These are phyloP conservation scores for Castanopsis chinensis DNA, from an alignment of 306 rosid genomes.

Conservation along the genomic window DNA sequence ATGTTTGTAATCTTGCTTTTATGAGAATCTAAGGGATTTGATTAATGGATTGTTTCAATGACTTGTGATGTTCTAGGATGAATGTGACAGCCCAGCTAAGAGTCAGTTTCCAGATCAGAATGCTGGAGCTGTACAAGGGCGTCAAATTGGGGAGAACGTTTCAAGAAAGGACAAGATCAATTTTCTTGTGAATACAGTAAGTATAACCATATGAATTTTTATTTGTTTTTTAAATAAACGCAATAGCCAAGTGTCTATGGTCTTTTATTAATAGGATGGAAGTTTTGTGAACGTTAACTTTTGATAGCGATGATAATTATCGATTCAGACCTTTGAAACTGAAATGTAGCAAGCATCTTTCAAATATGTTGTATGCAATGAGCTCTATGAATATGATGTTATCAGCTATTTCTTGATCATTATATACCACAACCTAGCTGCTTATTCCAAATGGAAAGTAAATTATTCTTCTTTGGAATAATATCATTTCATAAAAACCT, in stretches of 20 bases:
- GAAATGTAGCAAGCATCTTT: too few relatives aligned
- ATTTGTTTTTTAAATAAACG: background rate
- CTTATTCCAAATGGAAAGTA: too few relatives aligned
- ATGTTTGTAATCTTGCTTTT: background rate
- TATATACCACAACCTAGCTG: too few relatives aligned
- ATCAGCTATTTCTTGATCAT: too few relatives aligned
- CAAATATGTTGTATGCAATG: too few relatives aligned
- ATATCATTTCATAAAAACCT: too few relatives aligned
- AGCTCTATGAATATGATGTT: too few relatives aligned
- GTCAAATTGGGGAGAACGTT: slow-evolving; percentile 42
- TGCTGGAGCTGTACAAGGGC: slow-evolving; percentile 19
- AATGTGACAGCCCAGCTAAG: slow-evolving; percentile 12
- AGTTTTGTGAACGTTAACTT: background rate
- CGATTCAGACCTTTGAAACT: too few relatives aligned
- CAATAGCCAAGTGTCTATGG: background rate
- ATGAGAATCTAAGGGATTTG: background rate
- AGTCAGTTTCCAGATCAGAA: slow-evolving; percentile 21
- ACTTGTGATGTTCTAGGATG: slow-evolving; percentile 27
- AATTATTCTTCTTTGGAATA: too few relatives aligned
- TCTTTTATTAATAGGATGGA: background rate
- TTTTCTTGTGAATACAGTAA: slow-evolving; percentile 45
- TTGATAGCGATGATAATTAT: too few relatives aligned
- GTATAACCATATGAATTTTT: background rate
- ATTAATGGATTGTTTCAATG: background rate
- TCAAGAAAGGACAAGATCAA: slow-evolving; percentile 36